Conservation (phyloP, 2,329 filamentous ascomycete species). For the Ceratocystis eucalypticola region DNA sequence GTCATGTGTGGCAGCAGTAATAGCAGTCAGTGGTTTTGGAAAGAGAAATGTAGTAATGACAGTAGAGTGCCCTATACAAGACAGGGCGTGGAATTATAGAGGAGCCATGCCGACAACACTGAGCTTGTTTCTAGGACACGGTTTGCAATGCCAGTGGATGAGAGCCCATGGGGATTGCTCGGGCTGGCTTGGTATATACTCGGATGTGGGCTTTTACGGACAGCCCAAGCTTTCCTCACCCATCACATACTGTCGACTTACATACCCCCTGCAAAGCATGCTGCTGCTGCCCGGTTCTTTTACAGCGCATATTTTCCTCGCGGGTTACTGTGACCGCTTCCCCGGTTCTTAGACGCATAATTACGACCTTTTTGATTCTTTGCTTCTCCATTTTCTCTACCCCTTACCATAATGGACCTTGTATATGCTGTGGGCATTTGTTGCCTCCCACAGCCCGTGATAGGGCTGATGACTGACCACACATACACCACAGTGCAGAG, state of each 20-base stretch:
- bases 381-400: neutral
- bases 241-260: neutral
- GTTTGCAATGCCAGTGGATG: too few relatives aligned
- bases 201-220: neutral
- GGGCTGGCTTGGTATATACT: neutral
- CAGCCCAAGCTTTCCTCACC: neutral
- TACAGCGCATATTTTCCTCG: neutral
- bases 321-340: neutral
- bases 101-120: neutral
- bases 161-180: neutral
- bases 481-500: neutral
- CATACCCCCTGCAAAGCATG: neutral
- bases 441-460: neutral
- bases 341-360: neutral
- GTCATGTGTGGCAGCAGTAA: neutral
- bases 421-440: neutral
- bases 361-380: neutral
- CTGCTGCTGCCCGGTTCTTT: neutral
- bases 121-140: neutral
- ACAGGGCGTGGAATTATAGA: neutral
- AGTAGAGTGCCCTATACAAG: neutral
- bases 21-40: neutral
- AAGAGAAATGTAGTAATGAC: neutral
- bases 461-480: conserved; percentile 1
- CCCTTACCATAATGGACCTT: neutral